Base-by-base conservation (phyloP, 2,329 filamentous ascomycete genomes). In the Aspergillus transmontanensis region DNA sequence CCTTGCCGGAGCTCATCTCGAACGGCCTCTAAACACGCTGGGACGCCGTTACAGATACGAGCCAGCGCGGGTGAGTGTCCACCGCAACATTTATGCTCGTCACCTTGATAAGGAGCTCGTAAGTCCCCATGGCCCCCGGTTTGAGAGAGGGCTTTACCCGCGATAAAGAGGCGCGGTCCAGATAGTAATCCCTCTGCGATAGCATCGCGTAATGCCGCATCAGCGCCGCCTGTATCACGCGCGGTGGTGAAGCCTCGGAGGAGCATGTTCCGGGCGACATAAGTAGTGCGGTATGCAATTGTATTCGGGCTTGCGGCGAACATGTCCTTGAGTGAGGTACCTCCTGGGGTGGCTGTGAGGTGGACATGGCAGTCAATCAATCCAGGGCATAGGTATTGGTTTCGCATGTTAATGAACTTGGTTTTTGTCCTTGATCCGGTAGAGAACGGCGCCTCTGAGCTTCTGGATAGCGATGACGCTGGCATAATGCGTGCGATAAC, bases 81-180 rank as follows among this genome's bases (percentile, higher is more conserved):
- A 0, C 80, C 80, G 66, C 84, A 86, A 68, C 83, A 85, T 6
- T 67, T 62, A 19, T 28, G 32, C 41, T 54, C 68, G 23, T 72
- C 74, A 58, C 77, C 74, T 41, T 82, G 77, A 63, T 85, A 81
- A 5, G 77, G 73, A 0, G 78, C 73, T 3, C 80, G 75, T 3
- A 78, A 68, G 69, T 87, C 85, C 7, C 81, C 84, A 62, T 87
- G 85, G 0, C 86, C 86, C 1, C 85, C 86, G 0, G 85, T 86
- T 72, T 87, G 86, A 7, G 81, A 83, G 6, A 88, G 78, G 0
- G 82, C 84, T 51, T 83, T 79, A 16, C 81, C 82, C 1, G 84
- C 79, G 28, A 85, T 83, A 72, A 86, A 85, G 2, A 87, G 70
- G 7, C 85, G 73, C 0, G 86, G 86, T 0, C 85, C 86, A 3